phyloP scores from a whole-genome alignment of 441 rosid species.

The Pelargonium australe region DNA sequence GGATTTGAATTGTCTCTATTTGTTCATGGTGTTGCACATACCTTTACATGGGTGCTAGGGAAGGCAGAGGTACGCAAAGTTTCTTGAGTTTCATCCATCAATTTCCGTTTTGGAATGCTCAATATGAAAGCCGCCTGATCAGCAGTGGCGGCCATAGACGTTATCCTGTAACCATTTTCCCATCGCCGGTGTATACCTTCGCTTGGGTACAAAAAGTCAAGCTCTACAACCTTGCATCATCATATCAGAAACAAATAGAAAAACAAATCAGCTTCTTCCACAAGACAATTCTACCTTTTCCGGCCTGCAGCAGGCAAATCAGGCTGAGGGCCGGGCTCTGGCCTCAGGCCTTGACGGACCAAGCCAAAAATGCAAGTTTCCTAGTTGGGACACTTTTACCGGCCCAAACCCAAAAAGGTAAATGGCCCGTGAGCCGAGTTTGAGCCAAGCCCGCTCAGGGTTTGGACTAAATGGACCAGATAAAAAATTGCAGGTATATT shows the following conservation, averaged over 20 bases:
- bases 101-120: conserved; percentile 2
- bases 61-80: conserved; percentile 1
- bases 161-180: conserved; percentile 4
- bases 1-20: neutral
- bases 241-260: neutral
- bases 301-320: no score
- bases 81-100: conserved; percentile 3
- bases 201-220: conserved; percentile 21
- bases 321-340: no score
- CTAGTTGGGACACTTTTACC: no score
- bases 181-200: conserved; percentile 1
- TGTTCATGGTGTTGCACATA: neutral
- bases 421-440: no score
- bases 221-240: neutral
- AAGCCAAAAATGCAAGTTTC: no score
- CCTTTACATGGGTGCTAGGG: conserved; percentile 7
- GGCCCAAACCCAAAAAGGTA: no score
- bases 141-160: conserved; percentile 1
- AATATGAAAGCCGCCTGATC: neutral
- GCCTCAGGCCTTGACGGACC: no score
- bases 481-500: no score
- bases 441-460: no score
- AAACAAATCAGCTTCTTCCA: neutral
- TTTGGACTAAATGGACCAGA: no score
- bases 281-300: no score